Conservation (phyloP, 345 rosid species). For the Odontarrhena argentea region DNA sequence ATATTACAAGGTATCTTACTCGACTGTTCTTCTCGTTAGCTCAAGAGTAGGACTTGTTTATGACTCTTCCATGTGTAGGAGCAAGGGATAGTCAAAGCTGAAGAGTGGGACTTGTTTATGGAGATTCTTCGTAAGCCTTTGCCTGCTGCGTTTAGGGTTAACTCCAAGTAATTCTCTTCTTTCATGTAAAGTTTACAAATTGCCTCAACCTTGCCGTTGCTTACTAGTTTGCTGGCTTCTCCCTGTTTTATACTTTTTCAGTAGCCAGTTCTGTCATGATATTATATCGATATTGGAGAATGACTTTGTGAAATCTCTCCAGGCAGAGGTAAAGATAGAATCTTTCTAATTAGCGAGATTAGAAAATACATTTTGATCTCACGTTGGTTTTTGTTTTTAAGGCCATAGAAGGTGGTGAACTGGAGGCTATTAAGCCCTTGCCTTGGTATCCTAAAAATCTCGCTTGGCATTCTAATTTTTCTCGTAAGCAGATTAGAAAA, state of each 20-base stretch:
- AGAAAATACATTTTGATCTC: background rate
- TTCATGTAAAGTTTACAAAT: background rate
- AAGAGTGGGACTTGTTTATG: slow-evolving; percentile 80
- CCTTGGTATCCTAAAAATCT: slow-evolving; percentile 90
- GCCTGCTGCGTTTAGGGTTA: slow-evolving; percentile 90
- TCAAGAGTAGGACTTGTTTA: too few species aligned
- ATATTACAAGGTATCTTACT: slow-evolving; percentile 74
- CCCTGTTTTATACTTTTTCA: slow-evolving; percentile 42
- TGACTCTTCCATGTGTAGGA: slow-evolving; percentile 43
- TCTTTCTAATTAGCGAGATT: slow-evolving; percentile 6
- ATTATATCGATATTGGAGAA: slow-evolving; percentile 72
- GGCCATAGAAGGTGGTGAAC: slow-evolving; percentile 71
- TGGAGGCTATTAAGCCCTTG: slow-evolving; percentile 76
- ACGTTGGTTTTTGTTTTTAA: slow-evolving; percentile 28
- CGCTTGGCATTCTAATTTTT: slow-evolving; percentile 94
- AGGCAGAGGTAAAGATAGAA: slow-evolving; percentile 52
- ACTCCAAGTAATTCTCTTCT: slow-evolving; percentile 54
- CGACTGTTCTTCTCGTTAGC: background rate
- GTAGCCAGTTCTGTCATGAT: slow-evolving; percentile 77
- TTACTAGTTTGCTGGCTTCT: background rate
- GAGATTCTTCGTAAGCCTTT: slow-evolving; percentile 73
- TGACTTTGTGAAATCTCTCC: slow-evolving; percentile 76
- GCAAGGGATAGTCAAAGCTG: slow-evolving; percentile 69
- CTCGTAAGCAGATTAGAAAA: slow-evolving; percentile 90
- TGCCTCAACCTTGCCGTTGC: background rate